Evolutionary conservation across 306 rosid species (phyloP).

Genomic region (Cucumis cinereus): DNA sequence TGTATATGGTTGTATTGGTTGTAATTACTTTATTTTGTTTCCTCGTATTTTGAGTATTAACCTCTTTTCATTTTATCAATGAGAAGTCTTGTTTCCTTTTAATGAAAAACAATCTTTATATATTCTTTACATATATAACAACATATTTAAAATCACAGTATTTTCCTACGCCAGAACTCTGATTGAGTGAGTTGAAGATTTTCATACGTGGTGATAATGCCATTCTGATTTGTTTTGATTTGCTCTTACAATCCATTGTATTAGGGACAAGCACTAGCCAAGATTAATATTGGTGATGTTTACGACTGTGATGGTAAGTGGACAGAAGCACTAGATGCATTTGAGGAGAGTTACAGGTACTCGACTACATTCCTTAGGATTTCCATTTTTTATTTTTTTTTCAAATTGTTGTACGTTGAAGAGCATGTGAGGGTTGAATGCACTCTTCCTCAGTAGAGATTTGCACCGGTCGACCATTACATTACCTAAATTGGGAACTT

Average conservation of each 20-base stretch:
- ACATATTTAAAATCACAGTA: background rate
- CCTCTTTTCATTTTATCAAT: too few species aligned
- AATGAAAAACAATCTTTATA: background rate
- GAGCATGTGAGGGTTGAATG: background rate
- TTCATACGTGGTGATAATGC: background rate
- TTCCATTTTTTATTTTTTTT: background rate
- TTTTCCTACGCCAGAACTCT: background rate
- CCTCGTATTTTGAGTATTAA: too few species aligned
- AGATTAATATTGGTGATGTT: constrained; percentile 61
- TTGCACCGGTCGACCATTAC: background rate
- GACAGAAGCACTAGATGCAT: constrained; percentile 58
- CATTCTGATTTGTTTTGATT: constrained; percentile 12
- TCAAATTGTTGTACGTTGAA: background rate
- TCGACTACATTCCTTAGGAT: background rate
- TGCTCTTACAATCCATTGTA: constrained; percentile 12
- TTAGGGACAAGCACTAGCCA: constrained; percentile 75
- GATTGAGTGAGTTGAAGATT: background rate
- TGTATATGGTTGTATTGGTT: too few species aligned
- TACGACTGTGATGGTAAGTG: constrained; percentile 56
- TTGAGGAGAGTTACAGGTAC: constrained; percentile 69
- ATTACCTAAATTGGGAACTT: background rate
- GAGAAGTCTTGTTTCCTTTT: too few species aligned
- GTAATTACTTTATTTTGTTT: too few species aligned
- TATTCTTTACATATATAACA: background rate
- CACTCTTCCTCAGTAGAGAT: background rate